These are phyloP conservation scores for Stachybotrys chartarum DNA, from an alignment of 2,329 filamentous ascomycete genomes.

Conservation along the genomic window DNA sequence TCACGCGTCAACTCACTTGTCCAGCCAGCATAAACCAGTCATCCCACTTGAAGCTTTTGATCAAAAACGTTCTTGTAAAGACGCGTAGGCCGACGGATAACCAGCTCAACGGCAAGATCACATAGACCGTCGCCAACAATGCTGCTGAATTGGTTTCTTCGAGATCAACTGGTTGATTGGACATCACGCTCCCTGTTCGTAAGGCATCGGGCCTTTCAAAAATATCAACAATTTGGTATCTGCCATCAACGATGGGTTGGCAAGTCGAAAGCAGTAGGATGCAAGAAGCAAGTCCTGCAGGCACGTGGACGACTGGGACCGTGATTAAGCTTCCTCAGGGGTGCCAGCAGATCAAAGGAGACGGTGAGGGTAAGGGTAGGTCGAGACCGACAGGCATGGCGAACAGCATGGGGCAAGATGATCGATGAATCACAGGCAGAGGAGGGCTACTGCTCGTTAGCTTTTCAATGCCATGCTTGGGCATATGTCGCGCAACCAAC, in stretches of 20 bases:
- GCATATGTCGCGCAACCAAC: not conserved
- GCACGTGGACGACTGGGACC: not conserved
- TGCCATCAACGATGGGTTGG: not conserved
- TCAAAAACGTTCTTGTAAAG: conserved; percentile 36
- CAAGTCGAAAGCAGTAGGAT: not conserved
- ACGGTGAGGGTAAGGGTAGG: not conserved
- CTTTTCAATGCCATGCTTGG: not conserved
- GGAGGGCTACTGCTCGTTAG: not conserved
- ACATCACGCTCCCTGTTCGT: conserved; percentile 19
- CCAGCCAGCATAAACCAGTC: conserved; percentile 47
- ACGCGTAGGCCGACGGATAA: conserved; percentile 33
- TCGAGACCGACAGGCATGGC: not conserved
- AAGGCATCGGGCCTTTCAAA: not conserved
- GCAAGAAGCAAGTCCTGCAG: conserved; percentile 3
- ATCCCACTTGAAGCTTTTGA: conserved; percentile 38
- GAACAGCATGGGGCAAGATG: not conserved
- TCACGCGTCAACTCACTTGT: conserved; percentile 27
- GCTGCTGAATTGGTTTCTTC: conserved; percentile 30
- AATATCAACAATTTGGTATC: not conserved
- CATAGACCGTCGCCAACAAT: conserved; percentile 26
- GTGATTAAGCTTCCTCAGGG: not conserved
- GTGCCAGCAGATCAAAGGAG: not conserved
- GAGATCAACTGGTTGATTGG: conserved; percentile 21
- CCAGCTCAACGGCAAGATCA: conserved; percentile 33
- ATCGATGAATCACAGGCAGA: not conserved